These are phyloP conservation scores for Fragaria iinumae DNA, from an alignment of 306 rosid genomes.

Conservation along the genomic window DNA sequence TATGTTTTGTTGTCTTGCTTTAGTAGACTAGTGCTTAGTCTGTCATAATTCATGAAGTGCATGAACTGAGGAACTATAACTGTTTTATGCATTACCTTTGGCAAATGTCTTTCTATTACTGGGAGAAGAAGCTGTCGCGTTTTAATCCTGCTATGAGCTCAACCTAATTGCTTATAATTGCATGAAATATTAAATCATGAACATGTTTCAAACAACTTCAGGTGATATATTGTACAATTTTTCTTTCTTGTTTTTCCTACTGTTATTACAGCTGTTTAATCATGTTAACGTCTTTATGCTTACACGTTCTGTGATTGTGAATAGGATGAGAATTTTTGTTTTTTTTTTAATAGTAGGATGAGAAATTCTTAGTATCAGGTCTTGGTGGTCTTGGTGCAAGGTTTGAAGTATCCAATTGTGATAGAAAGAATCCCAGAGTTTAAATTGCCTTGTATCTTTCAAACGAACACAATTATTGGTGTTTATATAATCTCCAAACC, in stretches of 20 bases:
- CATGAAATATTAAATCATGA: neutral
- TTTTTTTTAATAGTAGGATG: neutral
- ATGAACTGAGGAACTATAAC: neutral
- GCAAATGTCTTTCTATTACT: neutral
- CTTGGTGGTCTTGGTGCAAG: neutral
- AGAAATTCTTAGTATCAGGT: neutral
- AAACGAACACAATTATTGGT: neutral
- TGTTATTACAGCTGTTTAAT: neutral
- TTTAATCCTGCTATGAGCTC: neutral
- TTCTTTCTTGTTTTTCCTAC: neutral
- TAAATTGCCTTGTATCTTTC: neutral
- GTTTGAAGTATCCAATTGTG: neutral
- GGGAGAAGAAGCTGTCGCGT: neutral
- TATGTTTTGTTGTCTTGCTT: constrained; percentile 1
- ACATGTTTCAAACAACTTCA: neutral
- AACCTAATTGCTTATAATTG: neutral
- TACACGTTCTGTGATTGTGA: neutral
- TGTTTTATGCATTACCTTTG: neutral
- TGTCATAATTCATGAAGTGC: neutral
- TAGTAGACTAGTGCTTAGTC: neutral
- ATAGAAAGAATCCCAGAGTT: neutral
- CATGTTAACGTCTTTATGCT: neutral
- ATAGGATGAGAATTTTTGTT: neutral
- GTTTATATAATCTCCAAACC: neutral
- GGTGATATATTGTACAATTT: neutral